phyloP scores from a whole-genome alignment of 139 green algal genomes.

The Coccomyxa sp. region DNA sequence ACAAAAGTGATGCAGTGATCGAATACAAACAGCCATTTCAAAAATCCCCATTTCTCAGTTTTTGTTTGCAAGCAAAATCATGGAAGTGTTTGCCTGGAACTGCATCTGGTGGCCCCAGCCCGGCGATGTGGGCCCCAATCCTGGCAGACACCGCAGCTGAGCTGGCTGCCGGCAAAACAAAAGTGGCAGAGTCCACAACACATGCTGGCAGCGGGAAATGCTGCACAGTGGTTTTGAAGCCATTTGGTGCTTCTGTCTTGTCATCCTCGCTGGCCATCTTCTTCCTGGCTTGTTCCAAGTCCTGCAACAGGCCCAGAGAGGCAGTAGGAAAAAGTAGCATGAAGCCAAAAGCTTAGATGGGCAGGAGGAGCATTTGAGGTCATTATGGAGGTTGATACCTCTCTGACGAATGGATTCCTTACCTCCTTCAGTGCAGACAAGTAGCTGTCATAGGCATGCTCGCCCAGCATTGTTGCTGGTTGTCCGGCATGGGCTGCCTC shows the following conservation, averaged over 20 bases:
- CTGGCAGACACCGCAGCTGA: conserved; percentile 7
- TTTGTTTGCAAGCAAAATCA: background rate
- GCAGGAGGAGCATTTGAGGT: background rate
- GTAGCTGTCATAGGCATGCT: conserved; percentile 46
- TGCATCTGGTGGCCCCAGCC: no score
- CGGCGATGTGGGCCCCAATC: background rate
- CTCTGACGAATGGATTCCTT: no score
- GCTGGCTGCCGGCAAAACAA: conserved; percentile 54
- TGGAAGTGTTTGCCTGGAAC: background rate
- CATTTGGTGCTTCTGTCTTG: background rate
- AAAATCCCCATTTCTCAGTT: background rate
- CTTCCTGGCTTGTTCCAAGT: background rate
- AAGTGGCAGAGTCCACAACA: conserved; percentile 31
- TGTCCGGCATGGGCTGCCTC: conserved; percentile 46
- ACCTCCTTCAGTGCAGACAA: conserved; percentile 25
- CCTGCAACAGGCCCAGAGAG: background rate
- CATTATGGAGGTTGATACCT: background rate
- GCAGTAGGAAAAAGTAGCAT: background rate
- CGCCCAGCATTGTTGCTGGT: conserved; percentile 21
- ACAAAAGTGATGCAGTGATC: background rate
- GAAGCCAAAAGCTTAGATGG: background rate
- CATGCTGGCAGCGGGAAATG: conserved; percentile 41
- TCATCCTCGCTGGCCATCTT: background rate
- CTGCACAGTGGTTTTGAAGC: conserved; percentile 7
- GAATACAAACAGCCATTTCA: conserved; percentile 2